A percentile compares a stretch with the other conserved stretches of the same genome.
Conservation (phyloP, 495 filamentous ascomycete genomes). For the Hyaloscypha hepaticicola region DNA sequence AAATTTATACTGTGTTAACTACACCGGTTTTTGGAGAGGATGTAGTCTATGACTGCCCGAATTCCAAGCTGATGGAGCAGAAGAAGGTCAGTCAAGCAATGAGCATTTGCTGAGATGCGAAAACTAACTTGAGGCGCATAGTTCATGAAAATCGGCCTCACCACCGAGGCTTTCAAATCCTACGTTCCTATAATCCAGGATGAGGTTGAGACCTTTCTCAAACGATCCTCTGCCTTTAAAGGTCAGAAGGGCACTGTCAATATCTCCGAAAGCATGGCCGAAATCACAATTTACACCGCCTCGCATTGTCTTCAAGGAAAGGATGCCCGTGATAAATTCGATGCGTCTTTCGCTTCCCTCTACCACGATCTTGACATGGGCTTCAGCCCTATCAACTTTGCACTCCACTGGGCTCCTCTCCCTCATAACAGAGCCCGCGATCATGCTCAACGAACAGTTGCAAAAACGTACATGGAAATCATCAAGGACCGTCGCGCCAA, state of each 20-base stretch:
- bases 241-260: conserved; percentile 62
- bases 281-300: conserved; percentile 85
- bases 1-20: conserved; percentile 77
- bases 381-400: conserved; percentile 81
- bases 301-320: conserved; percentile 77
- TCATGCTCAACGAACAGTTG: conserved; percentile 69
- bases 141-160: conserved; percentile 87
- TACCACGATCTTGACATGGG: conserved; percentile 85
- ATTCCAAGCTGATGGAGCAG: conserved; percentile 81
- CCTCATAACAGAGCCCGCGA: conserved; percentile 81
- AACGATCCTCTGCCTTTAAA: conserved; percentile 64
- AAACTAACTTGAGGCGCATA: conserved; percentile 31
- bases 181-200: conserved; percentile 78
- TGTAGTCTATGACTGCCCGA: conserved; percentile 87
- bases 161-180: conserved; percentile 68
- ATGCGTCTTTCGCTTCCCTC: conserved; percentile 69
- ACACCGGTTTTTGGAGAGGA: conserved; percentile 84
- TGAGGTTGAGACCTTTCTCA: conserved; percentile 70
- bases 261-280: conserved; percentile 68
- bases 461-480: conserved; percentile 74
- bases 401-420: conserved; percentile 82
- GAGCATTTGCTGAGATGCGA: not conserved
- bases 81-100: conserved; percentile 51
- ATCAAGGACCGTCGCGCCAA: conserved; percentile 62
- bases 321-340: conserved; percentile 74